phyloP scores from a whole-genome alignment of 1,284 basidiomycete genomes.

The Clitocybe nebularis region DNA sequence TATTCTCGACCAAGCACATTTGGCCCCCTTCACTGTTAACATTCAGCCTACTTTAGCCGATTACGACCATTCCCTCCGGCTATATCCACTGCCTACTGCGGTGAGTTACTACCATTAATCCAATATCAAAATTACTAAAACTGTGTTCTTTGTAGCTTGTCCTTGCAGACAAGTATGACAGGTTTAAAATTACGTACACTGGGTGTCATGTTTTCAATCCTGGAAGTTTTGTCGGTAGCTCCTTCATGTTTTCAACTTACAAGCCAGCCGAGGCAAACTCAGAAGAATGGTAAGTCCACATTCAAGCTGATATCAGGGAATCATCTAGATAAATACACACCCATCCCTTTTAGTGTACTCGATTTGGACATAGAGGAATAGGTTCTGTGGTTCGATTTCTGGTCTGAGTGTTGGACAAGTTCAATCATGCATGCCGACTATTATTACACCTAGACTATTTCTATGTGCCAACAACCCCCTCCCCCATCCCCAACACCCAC shows the following conservation, averaged over 20 bases:
- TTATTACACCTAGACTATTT: too few species aligned
- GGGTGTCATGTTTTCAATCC: slow-evolving; percentile 99
- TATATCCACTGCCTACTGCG: slow-evolving; percentile 93
- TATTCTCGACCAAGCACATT: slow-evolving; percentile 88
- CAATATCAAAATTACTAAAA: slow-evolving; percentile 9
- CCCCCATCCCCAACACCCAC: too few species aligned
- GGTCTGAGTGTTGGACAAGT: background rate
- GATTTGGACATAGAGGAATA: slow-evolving; percentile 30
- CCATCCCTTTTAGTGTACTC: slow-evolving; percentile 26
- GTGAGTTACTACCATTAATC: slow-evolving; percentile 43
- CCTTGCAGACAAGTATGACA: slow-evolving; percentile 96
- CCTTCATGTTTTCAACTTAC: slow-evolving; percentile 85
- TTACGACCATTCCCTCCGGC: slow-evolving; percentile 86
- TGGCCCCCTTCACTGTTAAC: slow-evolving; percentile 79
- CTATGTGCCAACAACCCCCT: too few species aligned
- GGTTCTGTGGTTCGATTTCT: background rate
- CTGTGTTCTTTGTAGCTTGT: slow-evolving; percentile 65
- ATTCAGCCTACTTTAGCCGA: slow-evolving; percentile 90
- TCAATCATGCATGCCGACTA: background rate
- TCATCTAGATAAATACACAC: background rate
- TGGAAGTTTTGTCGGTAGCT: slow-evolving; percentile 79
- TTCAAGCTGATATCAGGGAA: too few species aligned
- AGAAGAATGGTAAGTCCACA: slow-evolving; percentile 74
- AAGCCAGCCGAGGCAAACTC: slow-evolving; percentile 75
- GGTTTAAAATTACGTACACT: slow-evolving; percentile 95